Base-by-base conservation (phyloP, 75 land plant genomes). In the Gnetum montanum region DNA sequence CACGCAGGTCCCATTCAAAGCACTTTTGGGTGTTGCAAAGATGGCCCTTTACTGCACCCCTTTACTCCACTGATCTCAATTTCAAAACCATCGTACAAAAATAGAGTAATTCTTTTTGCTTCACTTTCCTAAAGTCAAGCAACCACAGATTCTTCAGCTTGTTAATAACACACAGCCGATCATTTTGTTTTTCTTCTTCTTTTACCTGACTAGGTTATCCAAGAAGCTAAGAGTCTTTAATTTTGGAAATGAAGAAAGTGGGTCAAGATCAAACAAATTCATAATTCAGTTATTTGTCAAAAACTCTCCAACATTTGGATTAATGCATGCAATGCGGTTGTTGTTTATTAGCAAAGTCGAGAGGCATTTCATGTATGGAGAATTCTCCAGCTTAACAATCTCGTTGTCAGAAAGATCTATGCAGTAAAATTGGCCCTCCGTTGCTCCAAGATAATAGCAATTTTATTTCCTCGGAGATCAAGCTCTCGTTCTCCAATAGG, bases 321-420 rank as follows among this genome's bases (percentile, higher is more conserved):
- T 94, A 56, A 94, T 90, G 54, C 98, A 96, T 33, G 98, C 84
- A 48, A 94, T 86, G 48, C 98, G 83, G 31, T 94, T 94, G 61
- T 94, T 94, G 63, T 82, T 94, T 22, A 94, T 65, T 13, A 94
- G 68, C 62, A 94, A 68, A 24, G 98, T 90, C 0, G 88, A 83
- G 38, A 94, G 66, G 0, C 98, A 80, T 60, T 71, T 80, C 52
- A 94, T 69, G 43, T 70, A 64, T 6, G 98, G 98, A 55, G 86
- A 83, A 44, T 85, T 85, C 47, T 94, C 98, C 6, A 94, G 81
- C 74, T 94, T 94, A n/a, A 94, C 98, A 64, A 94, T 83, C 71
- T 94, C 98, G 76, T 94, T 94, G 62, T 94, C 98, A 22, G 98
- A 90, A 31, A 94, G 61, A 68, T 94, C 98, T 66, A 94, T 90